Conservation (phyloP, 2,329 filamentous ascomycete species). For the Trichoderma atrobrunneum region DNA sequence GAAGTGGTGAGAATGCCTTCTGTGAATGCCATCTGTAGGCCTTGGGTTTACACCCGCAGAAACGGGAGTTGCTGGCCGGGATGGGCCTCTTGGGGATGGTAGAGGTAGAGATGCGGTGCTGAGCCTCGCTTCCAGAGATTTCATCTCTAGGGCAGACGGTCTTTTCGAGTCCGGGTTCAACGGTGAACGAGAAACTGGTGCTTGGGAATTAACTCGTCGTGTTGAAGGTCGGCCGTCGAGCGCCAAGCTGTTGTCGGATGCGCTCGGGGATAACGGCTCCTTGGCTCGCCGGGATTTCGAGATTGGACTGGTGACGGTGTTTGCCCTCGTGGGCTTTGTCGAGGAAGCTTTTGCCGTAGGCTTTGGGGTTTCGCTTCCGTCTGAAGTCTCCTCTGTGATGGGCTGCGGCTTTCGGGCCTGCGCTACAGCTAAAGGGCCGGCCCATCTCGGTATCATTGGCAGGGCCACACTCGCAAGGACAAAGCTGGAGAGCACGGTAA, state of each 20-base stretch:
- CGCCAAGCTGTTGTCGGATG: conserved; percentile 39
- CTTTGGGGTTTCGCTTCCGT: conserved; percentile 44
- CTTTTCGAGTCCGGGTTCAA: conserved; percentile 38
- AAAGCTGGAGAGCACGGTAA: conserved; percentile 77
- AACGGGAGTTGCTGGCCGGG: conserved; percentile 56
- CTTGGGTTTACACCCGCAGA: conserved; percentile 51
- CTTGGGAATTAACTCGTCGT: conserved; percentile 26
- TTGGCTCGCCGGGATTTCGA: conserved; percentile 50
- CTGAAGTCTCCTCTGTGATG: conserved; percentile 28
- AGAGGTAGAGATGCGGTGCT: conserved; percentile 68
- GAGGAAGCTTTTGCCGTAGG: conserved; percentile 68
- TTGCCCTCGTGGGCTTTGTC: conserved; percentile 56
- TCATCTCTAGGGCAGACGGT: conserved; percentile 51
- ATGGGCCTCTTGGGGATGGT: conserved; percentile 53
- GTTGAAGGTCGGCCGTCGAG: conserved; percentile 29
- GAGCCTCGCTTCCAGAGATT: conserved; percentile 57
- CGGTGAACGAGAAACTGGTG: conserved; percentile 25
- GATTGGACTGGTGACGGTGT: conserved; percentile 58
- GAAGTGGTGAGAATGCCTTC: conserved; percentile 60
- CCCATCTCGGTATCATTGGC: conserved; percentile 73
- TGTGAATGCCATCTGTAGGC: conserved; percentile 47
- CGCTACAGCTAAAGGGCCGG: conserved; percentile 75
- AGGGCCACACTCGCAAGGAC: conserved; percentile 73
- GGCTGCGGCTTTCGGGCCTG: conserved; percentile 72
- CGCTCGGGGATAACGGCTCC: conserved; percentile 46